Conservation (phyloP, 2,329 filamentous ascomycete species). For the Sphaerostilbella broomeana region DNA sequence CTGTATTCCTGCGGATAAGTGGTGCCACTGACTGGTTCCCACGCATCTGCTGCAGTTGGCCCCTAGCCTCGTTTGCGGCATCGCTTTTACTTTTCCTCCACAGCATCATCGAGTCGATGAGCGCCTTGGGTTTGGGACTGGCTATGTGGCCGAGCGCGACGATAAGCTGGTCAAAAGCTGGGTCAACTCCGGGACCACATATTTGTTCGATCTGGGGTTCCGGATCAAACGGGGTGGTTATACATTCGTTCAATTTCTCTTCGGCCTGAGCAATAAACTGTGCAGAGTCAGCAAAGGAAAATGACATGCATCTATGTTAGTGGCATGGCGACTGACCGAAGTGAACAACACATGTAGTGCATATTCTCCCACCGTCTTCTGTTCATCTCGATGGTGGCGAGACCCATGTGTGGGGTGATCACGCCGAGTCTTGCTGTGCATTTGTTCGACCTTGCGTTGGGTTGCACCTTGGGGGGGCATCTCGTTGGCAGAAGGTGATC, state of each 20-base stretch:
- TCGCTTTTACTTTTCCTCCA: conserved; percentile 97
- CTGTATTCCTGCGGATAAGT: conserved; percentile 66
- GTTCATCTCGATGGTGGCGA: conserved; percentile 63
- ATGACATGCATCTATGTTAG: too few relatives aligned
- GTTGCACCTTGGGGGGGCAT: conserved; percentile 35
- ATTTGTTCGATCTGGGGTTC: conserved; percentile 82
- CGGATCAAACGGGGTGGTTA: conserved; percentile 69
- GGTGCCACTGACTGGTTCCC: conserved; percentile 37
- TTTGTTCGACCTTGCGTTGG: conserved; percentile 51
- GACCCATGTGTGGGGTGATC: conserved; percentile 75
- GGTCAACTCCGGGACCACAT: conserved; percentile 83
- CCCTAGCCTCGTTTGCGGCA: conserved; percentile 64
- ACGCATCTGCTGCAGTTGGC: conserved; percentile 48
- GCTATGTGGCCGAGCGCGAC: conserved; percentile 90
- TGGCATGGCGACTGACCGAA: conserved; percentile 56
- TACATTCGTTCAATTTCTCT: conserved; percentile 85
- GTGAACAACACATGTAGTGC: conserved; percentile 95
- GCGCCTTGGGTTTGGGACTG: conserved; percentile 83
- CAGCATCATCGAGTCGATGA: conserved; percentile 96
- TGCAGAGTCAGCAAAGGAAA: conserved; percentile 13
- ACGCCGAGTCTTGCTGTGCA: conserved; percentile 61
- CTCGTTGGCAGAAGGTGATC: conserved; percentile 42
- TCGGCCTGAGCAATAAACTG: conserved; percentile 94
- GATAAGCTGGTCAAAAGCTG: conserved; percentile 89
- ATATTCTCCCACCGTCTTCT: conserved; percentile 96